Conservation (phyloP, 2,329 filamentous ascomycete species). For the Stachybotrys chartarum region DNA sequence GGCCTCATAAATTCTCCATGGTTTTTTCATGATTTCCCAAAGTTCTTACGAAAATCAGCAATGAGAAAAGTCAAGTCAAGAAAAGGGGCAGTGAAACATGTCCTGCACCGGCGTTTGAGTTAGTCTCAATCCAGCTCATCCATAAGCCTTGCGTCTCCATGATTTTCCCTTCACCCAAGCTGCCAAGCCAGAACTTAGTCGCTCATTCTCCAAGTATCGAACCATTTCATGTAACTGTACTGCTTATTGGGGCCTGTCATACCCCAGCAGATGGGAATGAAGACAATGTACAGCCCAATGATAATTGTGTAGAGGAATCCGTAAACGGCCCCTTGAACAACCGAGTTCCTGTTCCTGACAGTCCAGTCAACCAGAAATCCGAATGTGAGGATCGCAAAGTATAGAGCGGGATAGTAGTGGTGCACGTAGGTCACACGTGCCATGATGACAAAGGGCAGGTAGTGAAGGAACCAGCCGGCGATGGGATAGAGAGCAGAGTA, state of each 20-base stretch:
- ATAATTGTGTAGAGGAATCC: slow-evolving; percentile 64
- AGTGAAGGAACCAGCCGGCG: slow-evolving; percentile 93
- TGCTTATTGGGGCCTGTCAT: slow-evolving; percentile 81
- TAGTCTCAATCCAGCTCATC: neutral
- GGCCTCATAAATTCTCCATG: neutral
- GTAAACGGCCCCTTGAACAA: slow-evolving; percentile 63
- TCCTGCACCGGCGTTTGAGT: neutral
- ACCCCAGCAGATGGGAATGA: slow-evolving; percentile 92
- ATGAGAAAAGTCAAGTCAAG: neutral
- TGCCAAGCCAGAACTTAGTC: slow-evolving; percentile 36
- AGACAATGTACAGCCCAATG: slow-evolving; percentile 79
- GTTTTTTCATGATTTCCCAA: neutral
- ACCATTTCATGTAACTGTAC: slow-evolving; percentile 93
- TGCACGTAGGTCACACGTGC: slow-evolving; percentile 98
- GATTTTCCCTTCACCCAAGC: neutral
- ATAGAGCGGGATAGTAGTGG: slow-evolving; percentile 97
- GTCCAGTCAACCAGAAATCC: slow-evolving; percentile 88
- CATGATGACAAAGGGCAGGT: slow-evolving; percentile 94
- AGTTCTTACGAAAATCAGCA: neutral
- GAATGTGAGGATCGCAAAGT: slow-evolving; percentile 87
- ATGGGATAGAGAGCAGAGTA: slow-evolving; percentile 88
- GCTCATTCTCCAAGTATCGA: slow-evolving; percentile 76
- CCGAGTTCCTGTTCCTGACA: slow-evolving; percentile 57
- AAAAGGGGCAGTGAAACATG: neutral
- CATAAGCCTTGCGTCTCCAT: neutral